Evolutionary conservation across 371 early-diverging fungal species (phyloP).

Genomic region (Circinella umbellata): DNA sequence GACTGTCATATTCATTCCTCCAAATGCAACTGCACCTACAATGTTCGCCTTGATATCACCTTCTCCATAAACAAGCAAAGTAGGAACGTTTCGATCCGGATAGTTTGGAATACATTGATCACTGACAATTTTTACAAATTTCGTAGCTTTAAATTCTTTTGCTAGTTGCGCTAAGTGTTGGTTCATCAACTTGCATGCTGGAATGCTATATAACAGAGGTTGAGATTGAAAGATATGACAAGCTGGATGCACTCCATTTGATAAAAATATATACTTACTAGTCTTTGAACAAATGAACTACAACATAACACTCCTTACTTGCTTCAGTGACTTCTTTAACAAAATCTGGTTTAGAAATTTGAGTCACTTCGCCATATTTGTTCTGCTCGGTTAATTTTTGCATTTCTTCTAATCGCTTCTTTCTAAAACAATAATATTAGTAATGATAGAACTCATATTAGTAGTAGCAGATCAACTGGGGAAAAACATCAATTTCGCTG

Average conservation of each 20-base stretch:
- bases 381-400: conserved; percentile 61
- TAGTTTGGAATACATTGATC: conserved; percentile 94
- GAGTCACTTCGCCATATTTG: conserved; percentile 79
- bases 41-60: conserved; percentile 87
- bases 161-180: conserved; percentile 81
- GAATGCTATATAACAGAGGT: conserved; percentile 47
- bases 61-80: conserved; percentile 85
- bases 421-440: conserved; percentile 31
- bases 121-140: conserved; percentile 91
- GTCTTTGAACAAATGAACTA: conserved; percentile 79
- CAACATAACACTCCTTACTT: conserved; percentile 77
- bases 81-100: conserved; percentile 92
- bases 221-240: too few species aligned
- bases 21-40: conserved; percentile 79
- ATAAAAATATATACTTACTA: conserved; percentile 43
- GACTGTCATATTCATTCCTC: conserved; percentile 80
- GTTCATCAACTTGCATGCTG: conserved; percentile 84
- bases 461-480: too few species aligned
- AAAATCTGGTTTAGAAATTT: conserved; percentile 94
- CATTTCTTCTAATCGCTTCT: conserved; percentile 82
- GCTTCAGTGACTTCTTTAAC: conserved; percentile 89
- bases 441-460: too few species aligned
- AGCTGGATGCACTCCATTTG: too few species aligned
- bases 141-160: conserved; percentile 79
- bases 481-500: too few species aligned